Base-by-base conservation (phyloP, 495 filamentous ascomycete genomes). In the Glutinoglossum americanum region DNA sequence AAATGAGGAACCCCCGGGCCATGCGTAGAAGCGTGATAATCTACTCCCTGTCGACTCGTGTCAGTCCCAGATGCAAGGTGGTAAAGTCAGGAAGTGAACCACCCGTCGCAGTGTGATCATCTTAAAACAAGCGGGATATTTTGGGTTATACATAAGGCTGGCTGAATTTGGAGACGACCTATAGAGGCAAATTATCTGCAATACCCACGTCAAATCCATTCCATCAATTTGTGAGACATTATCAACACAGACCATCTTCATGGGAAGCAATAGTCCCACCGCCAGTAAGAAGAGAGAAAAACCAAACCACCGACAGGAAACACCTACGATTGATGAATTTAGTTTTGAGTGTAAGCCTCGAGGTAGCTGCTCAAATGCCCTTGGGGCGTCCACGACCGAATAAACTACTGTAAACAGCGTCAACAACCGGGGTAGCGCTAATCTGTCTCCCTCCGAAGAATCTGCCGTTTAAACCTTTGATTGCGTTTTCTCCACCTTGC, bases 331-430 rank as follows among this genome's bases (percentile, higher is more conserved):
- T 17, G 37, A 15, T 39, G 7, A 17, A 15, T 39, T 17, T 11
- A 39, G 15, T 2, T 17, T 39, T 4, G 15, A 10, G 37, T 15
- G 15, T 33, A 17, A 39, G 9, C 15, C 15, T 39, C 15, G 37
- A 39, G 37, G 5, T 39, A 39, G 37, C 37, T 39, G 37, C 15
- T 39, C 37, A 39, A 17, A 17, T 39, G 37, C 9, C 37, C 37
- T 17, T 39, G 6, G 37, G 37, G 37, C 37, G 37, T 39, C 37
- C 37, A 39, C 37, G 37, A 39, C 37, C 37, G 37, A 94, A 97
- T 68, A 94, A 76, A 76, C 85, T 90, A 79, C 86, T 89, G 80
- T 99, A 99, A 69, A 99, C 87, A 61, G 87, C 88, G 68, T 97
- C 92, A 66, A 95, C 89, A 73, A 99, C 88, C 66, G 88, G 92